Evolutionary conservation across 129 eudicot species (phyloP).

Genomic region (Sambucus nigra): DNA sequence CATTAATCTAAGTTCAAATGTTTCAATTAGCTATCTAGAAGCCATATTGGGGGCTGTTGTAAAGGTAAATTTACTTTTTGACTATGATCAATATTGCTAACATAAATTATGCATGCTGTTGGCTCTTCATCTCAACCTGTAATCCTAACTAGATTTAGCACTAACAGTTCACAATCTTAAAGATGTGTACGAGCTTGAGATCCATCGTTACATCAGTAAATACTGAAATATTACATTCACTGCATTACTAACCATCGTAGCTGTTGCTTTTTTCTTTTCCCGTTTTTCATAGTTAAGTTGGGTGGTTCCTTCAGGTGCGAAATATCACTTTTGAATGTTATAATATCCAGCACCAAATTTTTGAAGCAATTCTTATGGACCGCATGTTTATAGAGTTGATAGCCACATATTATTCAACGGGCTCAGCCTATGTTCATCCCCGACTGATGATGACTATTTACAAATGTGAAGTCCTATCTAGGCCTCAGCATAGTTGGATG

Average conservation of each 20-base stretch:
- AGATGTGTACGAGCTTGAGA: background rate
- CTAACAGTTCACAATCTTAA: no score
- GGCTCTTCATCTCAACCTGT: no score
- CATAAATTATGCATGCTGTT: background rate
- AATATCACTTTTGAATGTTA: background rate
- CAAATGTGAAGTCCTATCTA: background rate
- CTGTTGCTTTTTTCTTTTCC: background rate
- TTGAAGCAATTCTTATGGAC: background rate
- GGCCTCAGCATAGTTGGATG: background rate
- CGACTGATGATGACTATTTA: background rate
- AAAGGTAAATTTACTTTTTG: slow-evolving; percentile 35
- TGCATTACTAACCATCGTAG: background rate
- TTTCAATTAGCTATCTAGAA: slow-evolving; percentile 75
- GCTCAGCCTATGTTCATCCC: background rate
- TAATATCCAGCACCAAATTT: background rate
- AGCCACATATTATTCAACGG: background rate
- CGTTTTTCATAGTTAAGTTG: background rate
- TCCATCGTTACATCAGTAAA: background rate
- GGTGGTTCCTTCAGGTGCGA: no score
- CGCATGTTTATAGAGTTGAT: background rate
- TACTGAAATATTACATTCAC: background rate
- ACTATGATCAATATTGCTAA: background rate
- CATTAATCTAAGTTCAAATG: slow-evolving; percentile 62
- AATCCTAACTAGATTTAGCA: no score
- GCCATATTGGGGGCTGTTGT: slow-evolving; percentile 84